Evolutionary conservation across 306 rosid genomes (phyloP), one percentile per base, ranked within the genome.

Genomic region (Cucurbita pepo): DNA sequence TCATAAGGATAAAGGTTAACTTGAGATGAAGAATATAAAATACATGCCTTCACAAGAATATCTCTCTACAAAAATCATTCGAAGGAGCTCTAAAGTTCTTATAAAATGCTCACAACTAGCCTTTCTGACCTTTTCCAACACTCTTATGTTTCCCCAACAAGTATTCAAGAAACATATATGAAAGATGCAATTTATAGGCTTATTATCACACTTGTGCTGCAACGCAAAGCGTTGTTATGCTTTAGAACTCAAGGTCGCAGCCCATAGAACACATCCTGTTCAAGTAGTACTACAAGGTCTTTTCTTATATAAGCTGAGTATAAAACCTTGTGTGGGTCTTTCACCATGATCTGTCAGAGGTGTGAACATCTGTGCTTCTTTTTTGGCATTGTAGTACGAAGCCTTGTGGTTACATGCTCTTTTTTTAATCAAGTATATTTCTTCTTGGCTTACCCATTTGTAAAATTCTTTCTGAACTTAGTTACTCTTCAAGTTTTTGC

Each of bases 401-500:
- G 5, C 47, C 47, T 10, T 15, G 15, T 44, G 53, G 1, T 44
- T 65, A 2, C 66, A 53, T 70, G 51, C 62, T 54, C 56, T 55
- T 47, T 80, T 62, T 75, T 16, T 9, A 9, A 30, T 73, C 22
- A 1, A 21, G 63, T 56, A 61, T 53, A 74, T 54, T 43, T 69
- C 34, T 63, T 69, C 54, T 53, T 75, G 69, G 74, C n/a, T 21
- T 40, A 3, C 9, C 51, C 22, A 40, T 40, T 18, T 11, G 19
- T 19, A 21, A 44, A 10, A 11, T 65, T 44, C 38, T 41, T 43
- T 65, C 54, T 21, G 52, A 44, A 44, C n/a, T 44, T 44, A 65
- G 53, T 44, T 64, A 37, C 56, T 13, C n/a, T 47, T 30, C 37
- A 60, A 62, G 38, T 79, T 36, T 72, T 71, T 86, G 79, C 69